These are phyloP conservation scores for Pseudogymnoascus sp. DNA, from an alignment of 2,329 filamentous ascomycete species.

Conservation along the genomic window DNA sequence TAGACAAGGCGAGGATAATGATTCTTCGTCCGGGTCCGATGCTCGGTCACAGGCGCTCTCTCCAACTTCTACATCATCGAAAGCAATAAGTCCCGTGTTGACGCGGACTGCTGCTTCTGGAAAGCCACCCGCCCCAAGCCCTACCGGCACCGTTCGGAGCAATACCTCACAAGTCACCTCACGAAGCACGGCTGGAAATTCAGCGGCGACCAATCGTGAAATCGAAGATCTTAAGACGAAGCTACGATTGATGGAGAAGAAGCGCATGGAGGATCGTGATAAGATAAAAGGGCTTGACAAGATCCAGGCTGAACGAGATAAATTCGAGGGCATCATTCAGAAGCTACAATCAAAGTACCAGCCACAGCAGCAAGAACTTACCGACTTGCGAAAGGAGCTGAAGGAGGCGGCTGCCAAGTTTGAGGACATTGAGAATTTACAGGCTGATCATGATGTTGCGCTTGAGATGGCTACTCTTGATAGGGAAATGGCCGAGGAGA, in stretches of 20 bases:
- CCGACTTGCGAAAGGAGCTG: slow-evolving; percentile 66
- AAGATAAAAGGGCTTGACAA: slow-evolving; percentile 73
- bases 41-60: slow-evolving; percentile 26
- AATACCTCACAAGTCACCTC: slow-evolving; percentile 21
- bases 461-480: slow-evolving; percentile 85
- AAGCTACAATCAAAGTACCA: slow-evolving; percentile 87
- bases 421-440: slow-evolving; percentile 62
- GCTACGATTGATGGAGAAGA: slow-evolving; percentile 78
- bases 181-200: slow-evolving; percentile 20
- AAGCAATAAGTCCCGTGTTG: slow-evolving; percentile 24
- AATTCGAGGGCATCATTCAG: slow-evolving; percentile 77
- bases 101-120: slow-evolving; percentile 20
- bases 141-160: slow-evolving; percentile 13
- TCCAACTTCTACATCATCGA: slow-evolving; percentile 17
- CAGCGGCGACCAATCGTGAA: slow-evolving; percentile 42
- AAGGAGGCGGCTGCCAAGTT: slow-evolving; percentile 68
- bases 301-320: slow-evolving; percentile 67
- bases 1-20: slow-evolving; percentile 34
- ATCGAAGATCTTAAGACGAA: slow-evolving; percentile 87
- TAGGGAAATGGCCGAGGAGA: slow-evolving; percentile 93
- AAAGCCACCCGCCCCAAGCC: slow-evolving; percentile 21
- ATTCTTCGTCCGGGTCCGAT: slow-evolving; percentile 20
- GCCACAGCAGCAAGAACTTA: slow-evolving; percentile 72
- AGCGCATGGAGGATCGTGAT: slow-evolving; percentile 76
- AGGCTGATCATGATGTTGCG: slow-evolving; percentile 77